Evolutionary conservation across 2,329 filamentous ascomycete species (phyloP).

Genomic region (Fusarium sp.): DNA sequence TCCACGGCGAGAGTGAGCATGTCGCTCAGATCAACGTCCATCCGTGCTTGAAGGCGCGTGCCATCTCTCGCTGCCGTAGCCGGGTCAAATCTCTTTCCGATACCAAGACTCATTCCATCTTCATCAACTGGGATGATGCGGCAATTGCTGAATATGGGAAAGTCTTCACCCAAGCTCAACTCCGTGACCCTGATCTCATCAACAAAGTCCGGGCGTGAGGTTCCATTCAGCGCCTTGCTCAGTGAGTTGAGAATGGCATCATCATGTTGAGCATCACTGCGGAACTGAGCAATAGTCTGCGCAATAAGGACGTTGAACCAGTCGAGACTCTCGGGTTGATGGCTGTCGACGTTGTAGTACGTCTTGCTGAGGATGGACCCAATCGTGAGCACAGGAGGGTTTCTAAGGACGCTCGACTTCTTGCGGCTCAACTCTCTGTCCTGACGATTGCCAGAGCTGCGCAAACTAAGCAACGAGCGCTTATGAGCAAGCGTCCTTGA

Average conservation of each 20-base stretch:
- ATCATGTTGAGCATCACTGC: slow-evolving; percentile 89
- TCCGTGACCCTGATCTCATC: slow-evolving; percentile 95
- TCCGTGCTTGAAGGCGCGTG: slow-evolving; percentile 84
- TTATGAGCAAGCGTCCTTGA: slow-evolving; percentile 78
- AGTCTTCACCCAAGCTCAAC: slow-evolving; percentile 92
- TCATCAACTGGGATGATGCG: slow-evolving; percentile 91
- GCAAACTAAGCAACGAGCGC: slow-evolving; percentile 72
- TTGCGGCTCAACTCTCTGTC: slow-evolving; percentile 64
- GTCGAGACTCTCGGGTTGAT: slow-evolving; percentile 95
- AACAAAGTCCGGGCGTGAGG: slow-evolving; percentile 84
- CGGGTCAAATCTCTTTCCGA: slow-evolving; percentile 60
- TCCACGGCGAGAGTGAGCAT: slow-evolving; percentile 94
- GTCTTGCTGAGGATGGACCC: slow-evolving; percentile 94
- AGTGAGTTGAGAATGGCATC: slow-evolving; percentile 87
- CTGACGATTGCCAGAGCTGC: slow-evolving; percentile 54
- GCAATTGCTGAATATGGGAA: slow-evolving; percentile 98
- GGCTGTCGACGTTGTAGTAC: slow-evolving; percentile 94
- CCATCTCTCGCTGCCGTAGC: slow-evolving; percentile 66
- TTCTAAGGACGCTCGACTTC: slow-evolving; percentile 75
- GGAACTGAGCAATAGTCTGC: slow-evolving; percentile 94
- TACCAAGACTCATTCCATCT: slow-evolving; percentile 68
- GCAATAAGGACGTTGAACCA: slow-evolving; percentile 99
- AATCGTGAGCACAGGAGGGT: slow-evolving; percentile 81
- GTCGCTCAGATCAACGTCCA: slow-evolving; percentile 97
- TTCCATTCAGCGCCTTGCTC: slow-evolving; percentile 86